These are phyloP conservation scores for Debaryomyces hansenii DNA, from an alignment of 805 yeast species.

Conservation along the genomic window DNA sequence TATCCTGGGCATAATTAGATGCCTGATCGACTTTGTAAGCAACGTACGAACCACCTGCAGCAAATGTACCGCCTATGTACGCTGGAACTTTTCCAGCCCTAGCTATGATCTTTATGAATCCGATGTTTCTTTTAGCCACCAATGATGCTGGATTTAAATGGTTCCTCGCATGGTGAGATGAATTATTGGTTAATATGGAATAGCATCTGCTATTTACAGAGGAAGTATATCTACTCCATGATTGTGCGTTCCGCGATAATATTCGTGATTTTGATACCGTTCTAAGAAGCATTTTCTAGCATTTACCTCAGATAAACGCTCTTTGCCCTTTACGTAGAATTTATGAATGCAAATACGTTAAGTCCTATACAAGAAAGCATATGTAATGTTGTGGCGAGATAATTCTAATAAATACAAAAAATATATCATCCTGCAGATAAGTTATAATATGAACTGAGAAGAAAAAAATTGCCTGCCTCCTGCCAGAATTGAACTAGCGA, in stretches of 20 bases:
- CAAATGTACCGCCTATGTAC: slow-evolving; percentile 83
- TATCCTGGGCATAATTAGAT: slow-evolving; percentile 65
- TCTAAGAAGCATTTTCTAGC: background rate
- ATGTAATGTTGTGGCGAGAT: background rate
- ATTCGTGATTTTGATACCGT: background rate
- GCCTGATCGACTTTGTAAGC: slow-evolving; percentile 93
- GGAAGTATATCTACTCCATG: background rate
- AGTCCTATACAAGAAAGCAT: background rate
- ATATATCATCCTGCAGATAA: background rate
- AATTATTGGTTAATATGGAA: background rate
- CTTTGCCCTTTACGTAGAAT: background rate
- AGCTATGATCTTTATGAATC: slow-evolving; percentile 49
- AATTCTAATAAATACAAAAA: background rate
- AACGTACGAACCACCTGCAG: slow-evolving; percentile 92
- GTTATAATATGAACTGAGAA: background rate
- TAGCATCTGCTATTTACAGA: background rate
- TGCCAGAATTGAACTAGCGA: slow-evolving; percentile 93
- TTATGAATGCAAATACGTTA: background rate
- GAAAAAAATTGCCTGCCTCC: slow-evolving; percentile 50
- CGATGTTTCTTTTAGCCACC: slow-evolving; percentile 25
- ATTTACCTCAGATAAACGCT: background rate
- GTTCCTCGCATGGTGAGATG: background rate
- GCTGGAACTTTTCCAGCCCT: slow-evolving; percentile 68
- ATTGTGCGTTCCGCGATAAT: background rate
- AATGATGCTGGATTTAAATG: background rate